These are phyloP conservation scores for Acephala macrosclerotiorum DNA, from an alignment of 2,329 filamentous ascomycete genomes.

Conservation along the genomic window DNA sequence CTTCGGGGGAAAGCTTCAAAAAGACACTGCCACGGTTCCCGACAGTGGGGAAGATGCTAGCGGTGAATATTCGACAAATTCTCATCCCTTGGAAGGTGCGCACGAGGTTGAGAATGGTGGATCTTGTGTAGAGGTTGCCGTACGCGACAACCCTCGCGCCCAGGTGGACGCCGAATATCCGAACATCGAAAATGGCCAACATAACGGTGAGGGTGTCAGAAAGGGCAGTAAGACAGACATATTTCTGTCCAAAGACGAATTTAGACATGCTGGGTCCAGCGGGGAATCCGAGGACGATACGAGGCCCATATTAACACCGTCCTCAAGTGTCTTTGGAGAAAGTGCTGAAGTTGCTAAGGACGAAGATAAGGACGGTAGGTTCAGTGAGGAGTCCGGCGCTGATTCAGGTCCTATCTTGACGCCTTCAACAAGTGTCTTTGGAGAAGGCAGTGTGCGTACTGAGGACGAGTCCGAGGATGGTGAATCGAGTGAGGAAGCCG, in stretches of 20 bases:
- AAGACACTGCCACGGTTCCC: not conserved
- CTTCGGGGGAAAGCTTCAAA: not conserved
- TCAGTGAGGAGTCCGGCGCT: not conserved
- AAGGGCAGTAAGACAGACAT: not conserved
- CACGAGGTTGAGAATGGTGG: not conserved
- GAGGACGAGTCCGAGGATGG: not conserved
- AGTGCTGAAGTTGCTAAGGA: not conserved
- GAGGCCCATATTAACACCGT: not conserved
- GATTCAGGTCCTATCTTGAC: not conserved
- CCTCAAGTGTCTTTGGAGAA: not conserved
- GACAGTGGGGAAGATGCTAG: not conserved
- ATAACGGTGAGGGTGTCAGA: not conserved
- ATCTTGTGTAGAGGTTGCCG: not conserved
- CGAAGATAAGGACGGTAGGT: not conserved
- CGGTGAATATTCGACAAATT: not conserved
- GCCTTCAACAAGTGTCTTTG: not conserved
- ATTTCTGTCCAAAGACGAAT: not conserved
- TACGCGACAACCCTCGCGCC: not conserved
- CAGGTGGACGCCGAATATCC: not conserved
- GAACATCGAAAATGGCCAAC: not conserved
- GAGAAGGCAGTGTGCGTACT: not conserved
- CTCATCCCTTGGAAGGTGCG: not conserved
- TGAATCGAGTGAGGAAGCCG: not conserved
- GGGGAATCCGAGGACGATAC: not conserved
- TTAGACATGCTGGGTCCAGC: not conserved